phyloP scores from a whole-genome alignment of 75 land plant species.

The Cupressus sempervirens region DNA sequence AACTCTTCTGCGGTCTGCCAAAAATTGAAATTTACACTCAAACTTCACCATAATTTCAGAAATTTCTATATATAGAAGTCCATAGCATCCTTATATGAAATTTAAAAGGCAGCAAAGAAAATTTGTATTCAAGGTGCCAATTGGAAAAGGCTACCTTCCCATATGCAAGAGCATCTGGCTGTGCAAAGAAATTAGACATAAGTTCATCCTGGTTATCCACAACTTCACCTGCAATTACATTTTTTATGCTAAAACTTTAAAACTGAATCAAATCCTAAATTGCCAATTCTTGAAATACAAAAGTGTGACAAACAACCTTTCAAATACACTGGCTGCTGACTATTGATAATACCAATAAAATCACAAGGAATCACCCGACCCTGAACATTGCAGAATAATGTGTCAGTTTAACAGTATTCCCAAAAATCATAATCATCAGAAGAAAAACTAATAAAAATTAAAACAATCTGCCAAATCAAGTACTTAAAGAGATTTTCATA shows the following conservation, averaged over 20 bases:
- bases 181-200: slow-evolving; percentile 99
- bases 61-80: background rate
- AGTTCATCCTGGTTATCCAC: slow-evolving; percentile 99
- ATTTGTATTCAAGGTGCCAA: slow-evolving; percentile 1
- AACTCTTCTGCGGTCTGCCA: slow-evolving; percentile 76
- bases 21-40: slow-evolving; percentile 2
- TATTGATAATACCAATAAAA: slow-evolving; percentile 88
- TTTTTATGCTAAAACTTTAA: background rate
- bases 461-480: background rate
- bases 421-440: background rate
- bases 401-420: background rate
- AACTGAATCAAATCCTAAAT: slow-evolving; percentile 10
- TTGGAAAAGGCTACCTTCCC: slow-evolving; percentile 60
- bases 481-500: background rate
- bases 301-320: slow-evolving; percentile 41
- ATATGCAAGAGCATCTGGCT: slow-evolving; percentile 97
- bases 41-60: slow-evolving; percentile 1
- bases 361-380: slow-evolving; percentile 99
- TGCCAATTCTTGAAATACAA: background rate
- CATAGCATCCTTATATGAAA: background rate
- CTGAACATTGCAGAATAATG: slow-evolving; percentile 31
- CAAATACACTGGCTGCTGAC: slow-evolving; percentile 90
- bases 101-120: slow-evolving; percentile 5
- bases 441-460: background rate
- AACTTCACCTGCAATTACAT: slow-evolving; percentile 56